Percentiles rank a stretch among this genome's conserved stretches.
phyloP scores from a whole-genome alignment of 2,329 filamentous ascomycete species.

The Domatiomyces catenatus region DNA sequence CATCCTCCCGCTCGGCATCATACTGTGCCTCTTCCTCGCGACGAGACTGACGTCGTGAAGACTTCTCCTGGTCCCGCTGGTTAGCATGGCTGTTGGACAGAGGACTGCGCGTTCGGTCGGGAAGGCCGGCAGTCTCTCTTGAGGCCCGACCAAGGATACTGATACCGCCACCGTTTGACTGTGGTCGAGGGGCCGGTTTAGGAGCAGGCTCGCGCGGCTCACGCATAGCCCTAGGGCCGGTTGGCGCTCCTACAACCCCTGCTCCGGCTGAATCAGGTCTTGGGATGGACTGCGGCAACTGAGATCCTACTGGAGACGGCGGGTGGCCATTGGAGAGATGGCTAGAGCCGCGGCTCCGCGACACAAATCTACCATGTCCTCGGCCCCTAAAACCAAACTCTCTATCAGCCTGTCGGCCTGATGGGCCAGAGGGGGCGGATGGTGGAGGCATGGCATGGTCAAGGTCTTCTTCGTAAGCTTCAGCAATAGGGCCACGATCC shows the following conservation, averaged over 20 bases:
- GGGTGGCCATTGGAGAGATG: conserved; percentile 17
- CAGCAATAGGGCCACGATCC: conserved; percentile 8
- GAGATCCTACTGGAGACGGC: conserved; percentile 18
- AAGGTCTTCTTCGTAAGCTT: conserved; percentile 16
- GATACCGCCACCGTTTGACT: conserved; percentile 9
- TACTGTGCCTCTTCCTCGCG: conserved; percentile 6
- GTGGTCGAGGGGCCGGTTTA: conserved; percentile 8
- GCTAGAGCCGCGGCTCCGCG: conserved; percentile 26
- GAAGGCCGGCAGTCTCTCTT: conserved; percentile 1
- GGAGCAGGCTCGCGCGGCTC: conserved; percentile 11
- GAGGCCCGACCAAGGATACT: conserved; percentile 18
- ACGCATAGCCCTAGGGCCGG: conserved; percentile 86
- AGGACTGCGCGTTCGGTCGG: conserved; percentile 7
- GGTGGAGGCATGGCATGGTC: conserved; percentile 18
- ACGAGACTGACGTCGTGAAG: conserved; percentile 5
- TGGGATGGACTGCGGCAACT: conserved; percentile 15
- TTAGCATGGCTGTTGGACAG: conserved; percentile 24
- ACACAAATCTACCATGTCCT: conserved; percentile 30
- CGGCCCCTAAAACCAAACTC: conserved; percentile 15
- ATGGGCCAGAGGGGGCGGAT: conserved; percentile 20
- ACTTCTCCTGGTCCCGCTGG: conserved; percentile 26
- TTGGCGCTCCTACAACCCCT: conserved; percentile 59
- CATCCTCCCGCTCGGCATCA: conserved; percentile 8
- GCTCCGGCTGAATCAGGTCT: conserved; percentile 34
- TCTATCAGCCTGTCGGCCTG: conserved; percentile 16